phyloP scores from a whole-genome alignment of 495 filamentous ascomycete genomes.

The Penicillium coprophilum region DNA sequence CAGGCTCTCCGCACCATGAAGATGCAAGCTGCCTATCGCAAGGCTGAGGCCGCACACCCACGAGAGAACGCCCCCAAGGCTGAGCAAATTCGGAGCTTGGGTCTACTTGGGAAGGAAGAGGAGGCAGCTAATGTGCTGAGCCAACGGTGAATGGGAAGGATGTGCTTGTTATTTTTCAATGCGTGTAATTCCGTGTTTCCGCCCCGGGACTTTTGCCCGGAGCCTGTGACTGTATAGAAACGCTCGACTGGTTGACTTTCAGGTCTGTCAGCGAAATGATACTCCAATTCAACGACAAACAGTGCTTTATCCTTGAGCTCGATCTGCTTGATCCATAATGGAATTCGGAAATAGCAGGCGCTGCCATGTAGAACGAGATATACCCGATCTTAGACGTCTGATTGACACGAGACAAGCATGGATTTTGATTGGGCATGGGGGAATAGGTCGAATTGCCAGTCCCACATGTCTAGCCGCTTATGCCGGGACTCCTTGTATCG shows the following conservation, averaged over 20 bases:
- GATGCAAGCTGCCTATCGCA: conserved; percentile 85
- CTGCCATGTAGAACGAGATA: neutral
- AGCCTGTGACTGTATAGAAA: conserved; percentile 47
- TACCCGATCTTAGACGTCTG: conserved; percentile 2
- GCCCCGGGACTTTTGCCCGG: conserved; percentile 23
- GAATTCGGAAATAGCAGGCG: neutral
- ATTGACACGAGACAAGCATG: neutral
- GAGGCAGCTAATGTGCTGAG: conserved; percentile 65
- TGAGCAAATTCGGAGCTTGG: conserved; percentile 79
- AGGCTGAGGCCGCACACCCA: conserved; percentile 70
- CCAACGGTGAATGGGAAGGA: conserved; percentile 26
- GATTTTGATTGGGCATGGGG: neutral
- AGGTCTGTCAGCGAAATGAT: conserved; percentile 31
- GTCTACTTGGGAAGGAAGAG: conserved; percentile 77
- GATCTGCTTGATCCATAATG: neutral
- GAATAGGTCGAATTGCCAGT: neutral
- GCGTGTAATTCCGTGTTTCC: conserved; percentile 33
- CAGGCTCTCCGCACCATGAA: conserved; percentile 75
- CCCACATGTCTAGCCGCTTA: neutral
- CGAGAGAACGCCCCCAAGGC: conserved; percentile 73
- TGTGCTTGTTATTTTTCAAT: conserved; percentile 32
- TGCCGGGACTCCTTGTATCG: neutral
- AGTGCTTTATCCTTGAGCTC: neutral
- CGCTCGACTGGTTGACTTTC: conserved; percentile 27
- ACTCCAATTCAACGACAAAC: conserved; percentile 28